A percentile compares a stretch with the other conserved stretches of the same genome.
Evolutionary conservation across 2,329 filamentous ascomycete species (phyloP).

Genomic region (Paecilomyces dactylethromorphus): DNA sequence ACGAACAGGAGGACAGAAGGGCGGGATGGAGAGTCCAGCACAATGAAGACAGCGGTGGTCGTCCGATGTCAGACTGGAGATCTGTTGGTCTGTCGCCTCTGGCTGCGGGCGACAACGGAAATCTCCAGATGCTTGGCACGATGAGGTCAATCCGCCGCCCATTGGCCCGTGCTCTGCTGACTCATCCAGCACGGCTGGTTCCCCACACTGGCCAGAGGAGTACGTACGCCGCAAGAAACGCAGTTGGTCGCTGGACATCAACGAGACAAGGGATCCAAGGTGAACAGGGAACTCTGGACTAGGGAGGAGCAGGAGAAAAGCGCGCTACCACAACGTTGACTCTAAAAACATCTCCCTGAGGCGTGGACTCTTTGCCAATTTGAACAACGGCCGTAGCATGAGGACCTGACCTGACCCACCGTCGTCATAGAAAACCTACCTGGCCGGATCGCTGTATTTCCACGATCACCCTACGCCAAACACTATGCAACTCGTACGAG

Average conservation of each 20-base stretch:
- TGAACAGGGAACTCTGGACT: too few species aligned
- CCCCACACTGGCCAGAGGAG: not conserved
- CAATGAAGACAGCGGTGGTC: not conserved
- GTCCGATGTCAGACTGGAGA: not conserved
- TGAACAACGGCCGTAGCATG: not conserved
- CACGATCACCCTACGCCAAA: not conserved
- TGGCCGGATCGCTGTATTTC: not conserved
- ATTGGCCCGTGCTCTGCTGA: not conserved
- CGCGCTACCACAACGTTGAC: too few species aligned
- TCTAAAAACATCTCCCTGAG: too few species aligned
- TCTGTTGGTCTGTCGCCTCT: not conserved
- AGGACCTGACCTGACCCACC: not conserved
- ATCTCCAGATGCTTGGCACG: slow-evolving; percentile 4
- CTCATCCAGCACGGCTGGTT: not conserved
- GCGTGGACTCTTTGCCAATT: too few species aligned
- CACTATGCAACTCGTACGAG: too few species aligned
- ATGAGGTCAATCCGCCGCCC: slow-evolving; percentile 2
- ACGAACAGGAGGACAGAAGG: not conserved
- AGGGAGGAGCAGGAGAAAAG: too few species aligned
- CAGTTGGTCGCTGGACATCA: too few species aligned
- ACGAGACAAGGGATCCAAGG: too few species aligned
- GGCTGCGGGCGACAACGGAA: slow-evolving; percentile 1
- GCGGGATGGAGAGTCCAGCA: not conserved
- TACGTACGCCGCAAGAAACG: too few species aligned
- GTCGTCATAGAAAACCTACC: not conserved